Evolutionary conservation across 805 yeast species (phyloP).

Genomic region (Yarrowia sp.): DNA sequence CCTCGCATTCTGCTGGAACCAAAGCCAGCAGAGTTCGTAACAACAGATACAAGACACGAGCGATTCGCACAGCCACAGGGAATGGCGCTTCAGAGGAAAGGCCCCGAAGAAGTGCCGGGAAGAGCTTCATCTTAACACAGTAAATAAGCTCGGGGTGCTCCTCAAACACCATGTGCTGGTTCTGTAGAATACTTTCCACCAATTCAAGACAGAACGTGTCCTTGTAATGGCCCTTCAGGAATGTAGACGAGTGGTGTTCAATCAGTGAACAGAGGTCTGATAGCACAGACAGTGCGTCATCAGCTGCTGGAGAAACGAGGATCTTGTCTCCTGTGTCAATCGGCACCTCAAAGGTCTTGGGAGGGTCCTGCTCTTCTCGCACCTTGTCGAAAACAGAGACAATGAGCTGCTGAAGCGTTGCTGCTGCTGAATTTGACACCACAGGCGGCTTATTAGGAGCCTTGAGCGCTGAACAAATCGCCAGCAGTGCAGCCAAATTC

Average conservation of each 20-base stretch:
- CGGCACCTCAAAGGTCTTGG: slow-evolving; percentile 39
- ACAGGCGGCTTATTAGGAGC: slow-evolving; percentile 65
- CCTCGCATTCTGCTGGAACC: slow-evolving; percentile 75
- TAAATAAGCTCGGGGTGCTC: slow-evolving; percentile 61
- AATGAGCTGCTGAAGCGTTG: slow-evolving; percentile 83
- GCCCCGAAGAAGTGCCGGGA: slow-evolving; percentile 70
- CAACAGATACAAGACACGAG: slow-evolving; percentile 64
- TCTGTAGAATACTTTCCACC: slow-evolving; percentile 70
- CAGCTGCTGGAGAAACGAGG: slow-evolving; percentile 51
- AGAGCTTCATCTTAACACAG: slow-evolving; percentile 61
- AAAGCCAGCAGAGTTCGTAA: slow-evolving; percentile 58
- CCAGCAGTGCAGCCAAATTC: slow-evolving; percentile 54
- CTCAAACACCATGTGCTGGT: slow-evolving; percentile 56
- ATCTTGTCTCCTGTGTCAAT: slow-evolving; percentile 46
- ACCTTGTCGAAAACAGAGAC: slow-evolving; percentile 73
- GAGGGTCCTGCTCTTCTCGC: slow-evolving; percentile 38
- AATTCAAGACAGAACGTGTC: slow-evolving; percentile 76
- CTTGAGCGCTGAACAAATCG: slow-evolving; percentile 70
- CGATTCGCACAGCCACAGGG: slow-evolving; percentile 67
- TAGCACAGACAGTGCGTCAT: slow-evolving; percentile 69
- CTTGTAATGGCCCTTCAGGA: slow-evolving; percentile 45
- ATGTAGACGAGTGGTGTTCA: slow-evolving; percentile 53
- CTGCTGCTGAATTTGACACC: slow-evolving; percentile 86
- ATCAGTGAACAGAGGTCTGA: slow-evolving; percentile 68
- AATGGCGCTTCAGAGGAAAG: slow-evolving; percentile 60